Evolutionary conservation across 805 yeast species (phyloP).

Genomic region (Torulaspora indica): DNA sequence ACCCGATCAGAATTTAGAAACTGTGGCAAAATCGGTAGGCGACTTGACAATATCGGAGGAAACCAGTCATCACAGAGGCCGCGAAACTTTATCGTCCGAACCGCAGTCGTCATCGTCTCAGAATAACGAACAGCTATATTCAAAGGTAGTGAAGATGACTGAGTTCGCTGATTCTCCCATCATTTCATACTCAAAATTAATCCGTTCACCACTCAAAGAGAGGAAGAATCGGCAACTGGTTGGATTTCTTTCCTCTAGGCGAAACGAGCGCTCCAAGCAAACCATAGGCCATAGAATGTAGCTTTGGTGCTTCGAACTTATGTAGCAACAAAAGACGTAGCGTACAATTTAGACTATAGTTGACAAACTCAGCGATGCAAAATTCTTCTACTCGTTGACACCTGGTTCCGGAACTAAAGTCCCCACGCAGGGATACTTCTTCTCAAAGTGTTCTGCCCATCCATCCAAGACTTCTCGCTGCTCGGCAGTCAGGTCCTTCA

Average conservation of each 20-base stretch:
- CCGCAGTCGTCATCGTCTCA: background rate
- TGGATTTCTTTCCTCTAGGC: background rate
- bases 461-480: slow-evolving; percentile 68
- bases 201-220: background rate
- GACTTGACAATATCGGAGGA: background rate
- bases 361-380: background rate
- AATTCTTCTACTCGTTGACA: slow-evolving; percentile 18
- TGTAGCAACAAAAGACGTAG: background rate
- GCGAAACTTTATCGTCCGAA: too few relatives aligned
- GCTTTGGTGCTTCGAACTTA: background rate
- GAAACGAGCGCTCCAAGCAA: background rate
- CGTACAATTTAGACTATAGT: background rate
- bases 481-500: slow-evolving; percentile 53
- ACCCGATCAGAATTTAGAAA: background rate
- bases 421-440: slow-evolving; percentile 81
- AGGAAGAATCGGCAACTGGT: background rate
- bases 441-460: slow-evolving; percentile 80
- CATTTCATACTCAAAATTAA: slow-evolving; percentile 9
- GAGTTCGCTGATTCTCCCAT: slow-evolving; percentile 3
- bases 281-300: background rate
- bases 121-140: background rate
- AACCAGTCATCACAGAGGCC: too few relatives aligned
- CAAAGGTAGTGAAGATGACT: slow-evolving; percentile 2
- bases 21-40: background rate
- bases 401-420: slow-evolving; percentile 47